Evolutionary conservation across 768 basidiomycete genomes (phyloP), one percentile per base, ranked within the genome.

Genomic region (Mycena vitilis): DNA sequence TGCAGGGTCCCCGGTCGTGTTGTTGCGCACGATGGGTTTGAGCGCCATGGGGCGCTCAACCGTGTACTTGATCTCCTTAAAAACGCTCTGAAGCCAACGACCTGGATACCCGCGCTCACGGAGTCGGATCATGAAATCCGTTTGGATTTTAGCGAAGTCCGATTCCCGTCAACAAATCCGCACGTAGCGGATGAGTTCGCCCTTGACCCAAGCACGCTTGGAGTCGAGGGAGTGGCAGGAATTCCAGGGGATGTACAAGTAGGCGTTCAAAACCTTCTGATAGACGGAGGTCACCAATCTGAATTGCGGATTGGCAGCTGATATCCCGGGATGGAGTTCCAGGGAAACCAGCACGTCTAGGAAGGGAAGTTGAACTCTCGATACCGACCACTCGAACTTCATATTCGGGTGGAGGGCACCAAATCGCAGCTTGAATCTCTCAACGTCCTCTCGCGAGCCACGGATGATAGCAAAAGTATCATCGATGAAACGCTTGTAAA

Each of bases 401-500:
- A n/a, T n/a, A n/a, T n/a, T 47, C 48, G 59, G 59, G 40, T 60
- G 59, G 34, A 49, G 47, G 9, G 59, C 36, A 20, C 71, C 71
- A 42, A 71, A 68, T 1, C 63, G 30, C 58, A 49, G 22, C 55
- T 71, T 62, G 58, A 69, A 71, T 18, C 15, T 13, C 13, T 40
- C 54, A 23, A 71, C 71, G 49, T 71, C 67, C 0, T 49, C 58
- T 22, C 34, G 34, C 0, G 69, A 53, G 30, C 69, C 65, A 30
- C 38, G 38, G 22, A 67, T 42, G 44, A 70, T 68, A 18, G 70
- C 66, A 36, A 71, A 71, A 2, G 42, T 56, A 57, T 54, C 34
- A 34, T 54, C 53, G 4, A 71, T 71, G 63, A 71, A 71, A 22
- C 71, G 57, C 23, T 59, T 60, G 36, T 71, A 71, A 49, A 59